Conservation (phyloP, 768 basidiomycete species). For the Baorangia bicolor region DNA sequence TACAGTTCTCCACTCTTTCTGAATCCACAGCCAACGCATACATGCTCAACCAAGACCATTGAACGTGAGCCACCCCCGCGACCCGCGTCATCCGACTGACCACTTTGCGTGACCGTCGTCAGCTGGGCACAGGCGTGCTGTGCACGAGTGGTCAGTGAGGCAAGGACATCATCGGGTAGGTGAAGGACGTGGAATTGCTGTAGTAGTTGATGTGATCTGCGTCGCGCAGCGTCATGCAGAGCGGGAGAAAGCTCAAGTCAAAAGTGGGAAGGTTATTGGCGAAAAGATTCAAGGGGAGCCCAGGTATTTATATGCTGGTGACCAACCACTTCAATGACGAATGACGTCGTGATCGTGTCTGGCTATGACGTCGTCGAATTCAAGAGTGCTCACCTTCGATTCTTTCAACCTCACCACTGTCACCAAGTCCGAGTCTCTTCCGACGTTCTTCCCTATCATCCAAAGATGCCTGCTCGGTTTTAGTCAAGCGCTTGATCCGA, state of each 20-base stretch:
- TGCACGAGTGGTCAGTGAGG: slow-evolving; percentile 3
- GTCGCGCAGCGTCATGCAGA: not conserved
- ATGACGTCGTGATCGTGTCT: not conserved
- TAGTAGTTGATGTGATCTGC: not conserved
- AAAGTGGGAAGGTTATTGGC: not conserved
- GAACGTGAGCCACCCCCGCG: slow-evolving; percentile 12
- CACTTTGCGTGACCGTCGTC: not conserved
- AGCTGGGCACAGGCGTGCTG: slow-evolving; percentile 5
- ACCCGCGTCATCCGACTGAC: slow-evolving; percentile 7
- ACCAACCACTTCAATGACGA: too few relatives aligned
- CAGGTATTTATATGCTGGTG: not conserved
- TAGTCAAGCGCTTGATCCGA: not conserved
- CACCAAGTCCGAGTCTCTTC: not conserved
- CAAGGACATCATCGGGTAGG: not conserved
- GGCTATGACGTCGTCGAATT: not conserved
- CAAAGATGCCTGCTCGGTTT: not conserved
- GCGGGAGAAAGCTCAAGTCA: not conserved
- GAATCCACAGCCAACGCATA: not conserved
- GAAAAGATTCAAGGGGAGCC: not conserved
- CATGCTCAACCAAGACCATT: not conserved
- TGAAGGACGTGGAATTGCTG: not conserved
- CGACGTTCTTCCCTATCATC: not conserved
- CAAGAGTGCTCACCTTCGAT: not conserved
- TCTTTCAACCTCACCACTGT: not conserved
- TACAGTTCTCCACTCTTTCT: too few relatives aligned